Evolutionary conservation across 768 basidiomycete species (phyloP).

Genomic region (Multifurca ochricompacta): DNA sequence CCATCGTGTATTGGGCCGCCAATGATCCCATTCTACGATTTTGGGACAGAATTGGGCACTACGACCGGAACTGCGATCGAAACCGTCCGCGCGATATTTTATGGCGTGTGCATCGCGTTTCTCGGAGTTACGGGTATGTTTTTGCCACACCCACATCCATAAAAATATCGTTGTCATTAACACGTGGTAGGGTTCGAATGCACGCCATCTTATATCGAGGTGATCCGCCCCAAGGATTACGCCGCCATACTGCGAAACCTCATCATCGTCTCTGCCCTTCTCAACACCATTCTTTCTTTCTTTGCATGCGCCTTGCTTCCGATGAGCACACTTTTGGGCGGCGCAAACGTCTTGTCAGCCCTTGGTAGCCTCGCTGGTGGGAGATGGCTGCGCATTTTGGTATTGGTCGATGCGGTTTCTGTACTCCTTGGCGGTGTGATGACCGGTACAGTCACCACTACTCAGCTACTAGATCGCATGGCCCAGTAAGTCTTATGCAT

Average conservation of each 20-base stretch:
- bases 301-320: slow-evolving; percentile 17
- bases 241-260: slow-evolving; percentile 18
- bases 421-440: slow-evolving; percentile 20
- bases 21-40: slow-evolving; percentile 14
- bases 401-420: slow-evolving; percentile 17
- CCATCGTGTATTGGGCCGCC: slow-evolving; percentile 14
- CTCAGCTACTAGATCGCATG: slow-evolving; percentile 18
- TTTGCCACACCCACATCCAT: not conserved
- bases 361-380: slow-evolving; percentile 16
- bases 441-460: slow-evolving; percentile 17
- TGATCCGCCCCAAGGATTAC: slow-evolving; percentile 17
- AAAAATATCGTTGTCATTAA: not conserved
- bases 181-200: slow-evolving; percentile 19
- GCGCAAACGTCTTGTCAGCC: slow-evolving; percentile 17
- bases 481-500: slow-evolving; percentile 1
- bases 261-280: slow-evolving; percentile 13
- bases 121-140: slow-evolving; percentile 21
- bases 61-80: slow-evolving; percentile 14
- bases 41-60: slow-evolving; percentile 16
- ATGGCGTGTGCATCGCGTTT: slow-evolving; percentile 20
- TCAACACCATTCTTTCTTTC: slow-evolving; percentile 16
- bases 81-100: slow-evolving; percentile 13
- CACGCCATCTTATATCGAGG: slow-evolving; percentile 19
- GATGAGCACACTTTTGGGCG: not conserved
- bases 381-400: slow-evolving; percentile 17